Evolutionary conservation across 2,329 filamentous ascomycete species (phyloP).

Genomic region (Aspergillus tamarii): DNA sequence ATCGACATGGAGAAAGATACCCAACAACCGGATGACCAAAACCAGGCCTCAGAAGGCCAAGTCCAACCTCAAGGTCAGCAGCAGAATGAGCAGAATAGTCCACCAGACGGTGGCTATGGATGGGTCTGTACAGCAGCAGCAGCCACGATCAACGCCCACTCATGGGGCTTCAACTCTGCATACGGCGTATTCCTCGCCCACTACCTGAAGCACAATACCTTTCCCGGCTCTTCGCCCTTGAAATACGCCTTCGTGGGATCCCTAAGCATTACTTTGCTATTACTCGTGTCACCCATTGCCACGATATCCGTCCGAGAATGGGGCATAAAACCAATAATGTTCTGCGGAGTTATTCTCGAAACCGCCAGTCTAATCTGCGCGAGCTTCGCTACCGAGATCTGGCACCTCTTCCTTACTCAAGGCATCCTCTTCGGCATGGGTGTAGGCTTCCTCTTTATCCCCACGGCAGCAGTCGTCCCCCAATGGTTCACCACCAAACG

Average conservation of each 20-base stretch:
- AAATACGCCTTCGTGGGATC: slow-evolving; percentile 39
- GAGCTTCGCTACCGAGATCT: slow-evolving; percentile 40
- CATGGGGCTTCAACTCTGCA: slow-evolving; percentile 35
- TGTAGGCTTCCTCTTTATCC: slow-evolving; percentile 46
- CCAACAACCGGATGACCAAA: not conserved
- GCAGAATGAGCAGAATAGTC: not conserved
- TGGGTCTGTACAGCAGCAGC: slow-evolving; percentile 32
- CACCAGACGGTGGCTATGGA: slow-evolving; percentile 36
- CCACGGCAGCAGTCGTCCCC: slow-evolving; percentile 39
- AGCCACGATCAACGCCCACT: slow-evolving; percentile 36
- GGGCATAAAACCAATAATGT: slow-evolving; percentile 34
- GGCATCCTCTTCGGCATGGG: slow-evolving; percentile 46
- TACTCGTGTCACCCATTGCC: slow-evolving; percentile 30
- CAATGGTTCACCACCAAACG: slow-evolving; percentile 48
- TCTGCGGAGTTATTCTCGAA: slow-evolving; percentile 37
- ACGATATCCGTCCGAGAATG: slow-evolving; percentile 20
- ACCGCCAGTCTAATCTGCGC: slow-evolving; percentile 40
- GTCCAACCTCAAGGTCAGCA: not conserved
- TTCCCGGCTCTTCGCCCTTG: slow-evolving; percentile 26
- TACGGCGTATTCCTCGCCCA: slow-evolving; percentile 50
- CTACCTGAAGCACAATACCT: slow-evolving; percentile 40
- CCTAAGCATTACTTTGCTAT: slow-evolving; percentile 23
- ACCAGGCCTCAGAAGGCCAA: not conserved
- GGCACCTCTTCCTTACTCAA: slow-evolving; percentile 48
- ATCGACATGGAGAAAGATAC: not conserved